These are phyloP conservation scores for Xylaria sp. DNA, from an alignment of 2,329 filamentous ascomycete species.

Conservation along the genomic window DNA sequence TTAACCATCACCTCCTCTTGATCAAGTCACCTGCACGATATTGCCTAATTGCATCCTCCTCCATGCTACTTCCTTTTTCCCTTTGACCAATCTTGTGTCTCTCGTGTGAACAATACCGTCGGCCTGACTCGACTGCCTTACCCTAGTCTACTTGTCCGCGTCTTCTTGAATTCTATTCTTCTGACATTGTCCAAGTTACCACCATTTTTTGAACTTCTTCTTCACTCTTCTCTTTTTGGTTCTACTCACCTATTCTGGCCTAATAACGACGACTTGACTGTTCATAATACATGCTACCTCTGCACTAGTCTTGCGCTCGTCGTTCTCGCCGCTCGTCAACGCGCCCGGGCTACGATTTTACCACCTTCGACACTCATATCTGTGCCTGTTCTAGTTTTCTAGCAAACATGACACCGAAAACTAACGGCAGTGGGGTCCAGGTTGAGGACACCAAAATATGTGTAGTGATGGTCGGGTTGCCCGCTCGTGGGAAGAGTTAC, in stretches of 20 bases:
- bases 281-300: neutral
- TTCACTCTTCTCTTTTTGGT: neutral
- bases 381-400: constrained; percentile 35
- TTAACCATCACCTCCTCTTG: too few relatives aligned
- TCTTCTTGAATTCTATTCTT: too few relatives aligned
- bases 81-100: constrained; percentile 2
- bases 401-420: constrained; percentile 44
- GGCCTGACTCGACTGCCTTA: neutral
- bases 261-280: neutral
- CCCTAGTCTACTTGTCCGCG: neutral
- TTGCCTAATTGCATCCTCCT: constrained; percentile 16
- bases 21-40: constrained; percentile 3
- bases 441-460: constrained; percentile 96
- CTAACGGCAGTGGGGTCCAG: constrained; percentile 77
- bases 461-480: constrained; percentile 97
- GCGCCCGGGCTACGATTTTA: constrained; percentile 5
- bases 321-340: neutral
- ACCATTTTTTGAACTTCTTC: constrained; percentile 1
- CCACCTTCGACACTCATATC: constrained; percentile 24
- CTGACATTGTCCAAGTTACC: neutral
- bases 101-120: neutral
- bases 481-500: constrained; percentile 93
- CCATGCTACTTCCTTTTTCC: neutral
- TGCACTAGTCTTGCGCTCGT: constrained; percentile 2
- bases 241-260: constrained; percentile 11